phyloP scores from a whole-genome alignment of 179 eudicot species.

The Silene noctiflora region DNA sequence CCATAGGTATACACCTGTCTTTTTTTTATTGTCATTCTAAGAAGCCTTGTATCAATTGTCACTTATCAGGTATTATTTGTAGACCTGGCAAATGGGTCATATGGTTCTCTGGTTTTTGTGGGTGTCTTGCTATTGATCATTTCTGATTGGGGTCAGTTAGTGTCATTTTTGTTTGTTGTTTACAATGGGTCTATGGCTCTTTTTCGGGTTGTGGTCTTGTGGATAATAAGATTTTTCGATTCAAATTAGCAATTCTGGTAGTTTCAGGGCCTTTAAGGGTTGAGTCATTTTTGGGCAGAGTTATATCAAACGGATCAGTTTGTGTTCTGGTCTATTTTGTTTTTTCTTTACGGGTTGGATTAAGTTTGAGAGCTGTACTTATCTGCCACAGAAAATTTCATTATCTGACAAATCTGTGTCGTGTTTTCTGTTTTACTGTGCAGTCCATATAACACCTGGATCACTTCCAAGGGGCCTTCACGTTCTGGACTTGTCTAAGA shows the following conservation, averaged over 20 bases:
- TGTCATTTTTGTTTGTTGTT: not conserved
- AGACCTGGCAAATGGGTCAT: too few species aligned
- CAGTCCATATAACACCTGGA: constrained; percentile 71
- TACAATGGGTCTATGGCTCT: not conserved
- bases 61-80: too few species aligned
- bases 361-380: not conserved
- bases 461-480: constrained; percentile 90
- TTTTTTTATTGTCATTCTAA: not conserved
- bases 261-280: not conserved
- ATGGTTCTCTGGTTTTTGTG: too few species aligned
- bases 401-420: not conserved
- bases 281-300: not conserved
- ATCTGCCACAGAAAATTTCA: not conserved
- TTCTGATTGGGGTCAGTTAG: not conserved
- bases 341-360: not conserved
- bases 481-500: constrained; percentile 76
- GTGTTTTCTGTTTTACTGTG: constrained; percentile 16
- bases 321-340: not conserved
- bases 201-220: not conserved
- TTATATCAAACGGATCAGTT: not conserved
- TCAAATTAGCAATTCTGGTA: not conserved
- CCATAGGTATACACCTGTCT: constrained; percentile 47
- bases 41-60: not conserved
- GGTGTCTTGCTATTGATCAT: too few species aligned
- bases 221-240: too few species aligned